A percentile compares a stretch with the other conserved stretches of the same genome.
Evolutionary conservation across 495 filamentous ascomycete genomes (phyloP).

Genomic region (Sabuloglossum arenarium): DNA sequence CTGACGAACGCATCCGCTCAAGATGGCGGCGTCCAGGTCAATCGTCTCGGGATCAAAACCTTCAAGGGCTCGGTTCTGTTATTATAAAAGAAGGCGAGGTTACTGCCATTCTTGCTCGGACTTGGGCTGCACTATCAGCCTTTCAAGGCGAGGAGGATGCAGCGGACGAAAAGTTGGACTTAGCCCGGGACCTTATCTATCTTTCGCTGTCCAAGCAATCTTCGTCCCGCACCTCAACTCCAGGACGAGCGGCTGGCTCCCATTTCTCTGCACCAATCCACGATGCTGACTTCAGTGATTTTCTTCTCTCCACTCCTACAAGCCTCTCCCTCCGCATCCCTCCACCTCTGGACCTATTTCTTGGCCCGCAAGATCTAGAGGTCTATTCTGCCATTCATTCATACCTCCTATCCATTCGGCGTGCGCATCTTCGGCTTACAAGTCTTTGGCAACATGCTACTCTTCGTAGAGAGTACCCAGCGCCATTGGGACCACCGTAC

Average conservation of each 20-base stretch:
- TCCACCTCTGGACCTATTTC: conserved; percentile 72
- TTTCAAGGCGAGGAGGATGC: conserved; percentile 51
- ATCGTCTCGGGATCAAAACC: conserved; percentile 11
- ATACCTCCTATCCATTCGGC: conserved; percentile 65
- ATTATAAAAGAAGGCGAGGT: conserved; percentile 78
- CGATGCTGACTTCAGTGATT: conserved; percentile 43
- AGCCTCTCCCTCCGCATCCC: conserved; percentile 48
- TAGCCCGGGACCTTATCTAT: conserved; percentile 54
- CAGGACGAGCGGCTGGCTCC: background rate
- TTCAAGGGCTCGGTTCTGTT: conserved; percentile 27
- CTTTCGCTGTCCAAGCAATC: conserved; percentile 32
- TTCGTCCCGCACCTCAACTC: conserved; percentile 15
- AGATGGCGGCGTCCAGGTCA: conserved; percentile 20
- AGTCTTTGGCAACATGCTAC: conserved; percentile 67
- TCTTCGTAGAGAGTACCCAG: conserved; percentile 53
- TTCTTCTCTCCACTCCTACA: conserved; percentile 62
- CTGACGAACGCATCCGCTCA: conserved; percentile 47
- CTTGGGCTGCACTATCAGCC: conserved; percentile 57
- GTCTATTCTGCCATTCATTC: conserved; percentile 67
- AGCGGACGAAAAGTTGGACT: conserved; percentile 53
- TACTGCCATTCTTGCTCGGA: conserved; percentile 43
- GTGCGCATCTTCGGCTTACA: conserved; percentile 61
- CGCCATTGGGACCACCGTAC: conserved; percentile 40
- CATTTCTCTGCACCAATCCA: conserved; percentile 10
- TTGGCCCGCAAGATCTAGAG: conserved; percentile 49